Evolutionary conservation across 768 basidiomycete genomes (phyloP), one percentile per base, ranked within the genome.

Genomic region (Trametes coccinea): DNA sequence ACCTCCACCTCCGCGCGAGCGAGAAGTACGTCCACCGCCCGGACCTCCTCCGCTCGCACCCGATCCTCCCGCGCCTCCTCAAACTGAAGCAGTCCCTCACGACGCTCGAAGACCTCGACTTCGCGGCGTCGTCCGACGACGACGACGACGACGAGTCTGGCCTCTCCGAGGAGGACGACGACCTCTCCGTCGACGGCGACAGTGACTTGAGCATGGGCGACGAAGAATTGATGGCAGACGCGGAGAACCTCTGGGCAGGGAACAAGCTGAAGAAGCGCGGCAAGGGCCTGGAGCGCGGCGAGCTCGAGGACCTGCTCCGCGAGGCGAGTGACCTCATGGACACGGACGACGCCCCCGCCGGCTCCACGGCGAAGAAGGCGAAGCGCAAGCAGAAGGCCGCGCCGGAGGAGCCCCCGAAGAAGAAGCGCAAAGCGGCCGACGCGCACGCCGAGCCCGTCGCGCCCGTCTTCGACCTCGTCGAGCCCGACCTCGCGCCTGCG

Each of bases 21-120:
- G 79, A 83, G 62, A 84, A 89, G 74, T 86, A 87, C 70, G 78
- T 82, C 6, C 78, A 80, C 56, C 82, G 79, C 39, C 89, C 84
- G 9, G 81, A 84, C 61, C 81, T 83, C 41, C 81, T 93, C 57
- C 84, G 82, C 70, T 74, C 79, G 14, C 89, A 88, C 70, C 89
- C 92, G 4, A 86, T 94, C 66, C 79, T 93, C 60, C 75, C 78
- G 33, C 89, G 94, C 9, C 82, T 98, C 3, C 78, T 96, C 33
- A 82, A 85, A 13, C 83, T 98, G 48, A 96, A 96, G 74, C 86
- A 93, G 71, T 85, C 87, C 1, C 79, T 98, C 16, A 73, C 82
- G 30, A 90, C 86, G 11, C 81, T 98, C 52, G 95, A 97, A 75
- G 88, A 87, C 50, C 82, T 96, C n/a, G 89, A 90, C 72, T 87